Evolutionary conservation across 2,329 filamentous ascomycete genomes (phyloP).

Genomic region (Ophiocordyceps sinensis): DNA sequence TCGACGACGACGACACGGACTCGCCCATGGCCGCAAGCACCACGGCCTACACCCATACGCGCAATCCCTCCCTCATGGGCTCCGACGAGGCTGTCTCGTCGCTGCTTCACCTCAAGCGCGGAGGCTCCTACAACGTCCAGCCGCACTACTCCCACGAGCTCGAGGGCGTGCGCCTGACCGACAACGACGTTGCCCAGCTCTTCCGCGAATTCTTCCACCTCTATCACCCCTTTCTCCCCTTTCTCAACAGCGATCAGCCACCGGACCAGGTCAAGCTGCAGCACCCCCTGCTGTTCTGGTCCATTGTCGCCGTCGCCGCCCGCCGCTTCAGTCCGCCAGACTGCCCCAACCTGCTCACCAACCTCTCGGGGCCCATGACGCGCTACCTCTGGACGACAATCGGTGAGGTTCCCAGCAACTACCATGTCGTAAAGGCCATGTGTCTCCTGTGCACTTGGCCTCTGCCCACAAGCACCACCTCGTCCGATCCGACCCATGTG

Average conservation of each 20-base stretch:
- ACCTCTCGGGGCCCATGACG: constrained; percentile 53
- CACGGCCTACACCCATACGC: constrained; percentile 42
- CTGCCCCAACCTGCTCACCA: constrained; percentile 50
- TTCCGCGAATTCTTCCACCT: constrained; percentile 62
- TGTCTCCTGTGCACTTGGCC: constrained; percentile 74
- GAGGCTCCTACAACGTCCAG: constrained; percentile 44
- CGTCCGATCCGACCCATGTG: constrained; percentile 69
- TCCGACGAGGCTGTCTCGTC: constrained; percentile 56
- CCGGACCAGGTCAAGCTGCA: constrained; percentile 66
- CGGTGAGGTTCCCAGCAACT: constrained; percentile 61
- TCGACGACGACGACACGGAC: constrained; percentile 41
- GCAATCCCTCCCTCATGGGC: constrained; percentile 50
- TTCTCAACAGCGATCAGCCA: constrained; percentile 50
- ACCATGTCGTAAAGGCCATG: constrained; percentile 69
- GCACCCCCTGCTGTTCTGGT: constrained; percentile 75
- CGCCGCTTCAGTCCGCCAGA: constrained; percentile 45
- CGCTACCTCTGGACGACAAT: constrained; percentile 65
- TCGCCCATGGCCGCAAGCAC: constrained; percentile 39
- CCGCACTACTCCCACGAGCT: constrained; percentile 46
- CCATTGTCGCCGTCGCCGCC: constrained; percentile 60
- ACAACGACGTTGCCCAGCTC: constrained; percentile 46
- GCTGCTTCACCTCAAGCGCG: constrained; percentile 50
- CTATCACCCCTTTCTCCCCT: constrained; percentile 67
- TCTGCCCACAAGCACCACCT: constrained; percentile 66
- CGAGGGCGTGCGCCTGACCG: constrained; percentile 49